These are phyloP conservation scores for Fraxinus velutina DNA, from an alignment of 305 asterid genomes.

Conservation along the genomic window DNA sequence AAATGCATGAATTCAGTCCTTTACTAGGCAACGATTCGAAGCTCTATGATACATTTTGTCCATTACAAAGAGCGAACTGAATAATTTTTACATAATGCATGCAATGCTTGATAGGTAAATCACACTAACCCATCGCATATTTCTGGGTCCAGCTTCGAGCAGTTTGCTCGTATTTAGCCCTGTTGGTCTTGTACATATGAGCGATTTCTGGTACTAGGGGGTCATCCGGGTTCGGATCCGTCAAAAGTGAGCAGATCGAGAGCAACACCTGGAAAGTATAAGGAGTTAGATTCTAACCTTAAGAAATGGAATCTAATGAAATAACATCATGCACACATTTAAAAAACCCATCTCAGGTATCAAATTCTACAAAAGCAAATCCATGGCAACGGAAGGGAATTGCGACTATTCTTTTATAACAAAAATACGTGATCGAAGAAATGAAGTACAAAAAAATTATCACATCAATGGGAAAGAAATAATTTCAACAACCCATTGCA, in stretches of 20 bases:
- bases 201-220: conserved; percentile 66
- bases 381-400: neutral
- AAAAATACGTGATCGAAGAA: neutral
- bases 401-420: neutral
- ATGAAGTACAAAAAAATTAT: neutral
- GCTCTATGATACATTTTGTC: conserved; percentile 24
- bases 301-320: neutral
- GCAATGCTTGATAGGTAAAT: neutral
- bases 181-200: conserved; percentile 64
- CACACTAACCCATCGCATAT: conserved; percentile 56
- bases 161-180: conserved; percentile 56
- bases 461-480: neutral
- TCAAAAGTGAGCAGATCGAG: conserved; percentile 60
- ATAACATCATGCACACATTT: neutral
- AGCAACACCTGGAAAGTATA: conserved; percentile 47
- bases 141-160: conserved; percentile 73
- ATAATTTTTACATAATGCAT: conserved; percentile 34
- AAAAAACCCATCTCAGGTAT: neutral
- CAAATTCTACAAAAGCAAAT: neutral
- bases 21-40: conserved; percentile 3
- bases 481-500: neutral
- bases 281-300: neutral
- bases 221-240: conserved; percentile 63
- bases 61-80: conserved; percentile 16
- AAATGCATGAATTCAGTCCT: conserved; percentile 12